phyloP scores from a whole-genome alignment of 768 basidiomycete genomes.

The Suillus subalutaceus region DNA sequence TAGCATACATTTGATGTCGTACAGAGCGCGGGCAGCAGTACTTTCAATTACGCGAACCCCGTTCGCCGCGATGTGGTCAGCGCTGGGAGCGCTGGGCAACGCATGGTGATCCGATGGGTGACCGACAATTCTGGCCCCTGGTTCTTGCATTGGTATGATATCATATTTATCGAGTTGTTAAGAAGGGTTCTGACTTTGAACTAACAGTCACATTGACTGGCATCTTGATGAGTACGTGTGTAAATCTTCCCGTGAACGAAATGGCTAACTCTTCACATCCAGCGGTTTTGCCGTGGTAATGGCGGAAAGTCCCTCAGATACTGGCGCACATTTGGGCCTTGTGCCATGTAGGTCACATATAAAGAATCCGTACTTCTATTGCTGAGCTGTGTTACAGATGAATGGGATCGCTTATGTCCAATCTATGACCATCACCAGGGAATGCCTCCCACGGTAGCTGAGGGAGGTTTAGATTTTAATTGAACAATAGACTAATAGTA shows the following conservation, averaged over 20 bases:
- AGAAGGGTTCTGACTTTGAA: neutral
- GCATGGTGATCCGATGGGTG: neutral
- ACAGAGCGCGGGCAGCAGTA: constrained; percentile 38
- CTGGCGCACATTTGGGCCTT: no score
- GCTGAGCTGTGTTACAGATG: no score
- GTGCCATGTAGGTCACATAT: no score
- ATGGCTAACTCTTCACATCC: neutral
- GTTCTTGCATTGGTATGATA: neutral
- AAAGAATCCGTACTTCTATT: no score
- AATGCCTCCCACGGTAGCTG: no score
- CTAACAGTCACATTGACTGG: neutral
- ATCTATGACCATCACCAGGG: no score
- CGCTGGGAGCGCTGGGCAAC: neutral
- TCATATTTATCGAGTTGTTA: neutral
- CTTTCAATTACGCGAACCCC: neutral
- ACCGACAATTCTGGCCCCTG: neutral
- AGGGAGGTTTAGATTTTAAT: no score
- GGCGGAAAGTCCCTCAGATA: neutral
- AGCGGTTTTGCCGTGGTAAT: neutral
- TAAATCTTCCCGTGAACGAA: neutral
- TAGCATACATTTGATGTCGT: constrained; percentile 51
- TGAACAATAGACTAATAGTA: no score
- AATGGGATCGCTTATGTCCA: no score
- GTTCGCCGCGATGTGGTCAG: neutral
- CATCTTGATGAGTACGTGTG: neutral